phyloP scores from a whole-genome alignment of 1,139 yeast species.

The Hyphopichia fennica region DNA sequence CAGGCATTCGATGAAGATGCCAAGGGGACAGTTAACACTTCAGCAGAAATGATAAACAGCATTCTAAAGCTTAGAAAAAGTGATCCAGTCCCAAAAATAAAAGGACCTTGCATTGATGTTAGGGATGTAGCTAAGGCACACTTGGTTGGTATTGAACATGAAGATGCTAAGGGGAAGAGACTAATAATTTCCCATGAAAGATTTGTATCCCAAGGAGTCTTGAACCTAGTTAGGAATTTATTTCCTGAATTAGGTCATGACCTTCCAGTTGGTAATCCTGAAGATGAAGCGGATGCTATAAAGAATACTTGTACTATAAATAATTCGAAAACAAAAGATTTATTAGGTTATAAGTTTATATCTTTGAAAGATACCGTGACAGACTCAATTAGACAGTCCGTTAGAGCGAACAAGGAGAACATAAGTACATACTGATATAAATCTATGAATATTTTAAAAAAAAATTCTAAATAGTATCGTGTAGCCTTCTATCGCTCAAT shows the following conservation, averaged over 20 bases:
- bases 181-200: constrained; percentile 26
- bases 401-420: background rate
- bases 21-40: constrained; percentile 30
- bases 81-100: constrained; percentile 15
- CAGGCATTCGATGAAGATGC: constrained; percentile 21
- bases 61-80: constrained; percentile 19
- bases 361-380: constrained; percentile 35
- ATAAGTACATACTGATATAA: too few relatives aligned
- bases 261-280: constrained; percentile 9
- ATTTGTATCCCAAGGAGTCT: constrained; percentile 30
- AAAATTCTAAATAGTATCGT: background rate
- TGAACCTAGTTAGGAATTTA: constrained; percentile 29
- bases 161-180: constrained; percentile 24
- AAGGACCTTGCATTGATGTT: constrained; percentile 41
- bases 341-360: constrained; percentile 38
- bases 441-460: too few relatives aligned
- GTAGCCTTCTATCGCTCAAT: constrained; percentile 9
- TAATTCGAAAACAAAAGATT: constrained; percentile 29
- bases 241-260: constrained; percentile 24
- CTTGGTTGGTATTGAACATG: constrained; percentile 27
- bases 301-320: constrained; percentile 21
- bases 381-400: constrained; percentile 43
- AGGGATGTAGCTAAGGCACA: constrained; percentile 43
- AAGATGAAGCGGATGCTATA: background rate
- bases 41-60: constrained; percentile 30